Conservation (phyloP, 176 grass and related monocot genomes). For the Aegilops tauschii region DNA sequence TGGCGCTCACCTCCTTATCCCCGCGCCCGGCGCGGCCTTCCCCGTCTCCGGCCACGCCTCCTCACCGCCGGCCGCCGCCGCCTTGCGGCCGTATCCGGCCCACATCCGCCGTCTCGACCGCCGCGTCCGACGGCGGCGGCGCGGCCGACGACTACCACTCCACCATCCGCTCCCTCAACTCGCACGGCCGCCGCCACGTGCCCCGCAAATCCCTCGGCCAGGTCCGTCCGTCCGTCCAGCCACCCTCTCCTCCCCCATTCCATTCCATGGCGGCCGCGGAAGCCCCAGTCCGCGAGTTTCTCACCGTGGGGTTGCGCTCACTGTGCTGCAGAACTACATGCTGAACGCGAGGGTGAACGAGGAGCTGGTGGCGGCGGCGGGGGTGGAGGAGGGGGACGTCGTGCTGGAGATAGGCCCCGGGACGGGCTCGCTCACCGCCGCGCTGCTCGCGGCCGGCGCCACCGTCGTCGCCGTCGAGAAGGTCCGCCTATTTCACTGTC, state of each 20-base stretch:
- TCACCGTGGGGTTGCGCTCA: neutral
- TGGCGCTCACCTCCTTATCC: slow-evolving; percentile 45
- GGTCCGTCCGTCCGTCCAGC: slow-evolving; percentile 56
- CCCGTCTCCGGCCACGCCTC: slow-evolving; percentile 16
- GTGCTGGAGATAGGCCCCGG: slow-evolving; percentile 94
- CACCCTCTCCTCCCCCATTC: neutral
- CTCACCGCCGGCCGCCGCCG: slow-evolving; percentile 24
- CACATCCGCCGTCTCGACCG: neutral
- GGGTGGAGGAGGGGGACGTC: slow-evolving; percentile 69
- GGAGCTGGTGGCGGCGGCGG: slow-evolving; percentile 55
- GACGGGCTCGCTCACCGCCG: slow-evolving; percentile 75
- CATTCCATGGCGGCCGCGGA: neutral
- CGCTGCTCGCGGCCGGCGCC: slow-evolving; percentile 62
- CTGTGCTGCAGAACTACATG: slow-evolving; percentile 79
- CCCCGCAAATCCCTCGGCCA: slow-evolving; percentile 91
- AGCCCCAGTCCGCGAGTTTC: no score
- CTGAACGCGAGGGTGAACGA: slow-evolving; percentile 75
- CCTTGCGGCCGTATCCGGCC: neutral
- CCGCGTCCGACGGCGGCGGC: neutral
- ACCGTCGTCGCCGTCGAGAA: slow-evolving; percentile 83
- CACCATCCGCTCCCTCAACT: slow-evolving; percentile 79
- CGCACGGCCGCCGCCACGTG: slow-evolving; percentile 62
- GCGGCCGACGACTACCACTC: slow-evolving; percentile 64
- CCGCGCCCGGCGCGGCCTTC: slow-evolving; percentile 9
- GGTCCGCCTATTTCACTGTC: slow-evolving; percentile 25